Evolutionary conservation across 2,329 filamentous ascomycete species (phyloP).

Genomic region (Berkeleyomyces basicola): DNA sequence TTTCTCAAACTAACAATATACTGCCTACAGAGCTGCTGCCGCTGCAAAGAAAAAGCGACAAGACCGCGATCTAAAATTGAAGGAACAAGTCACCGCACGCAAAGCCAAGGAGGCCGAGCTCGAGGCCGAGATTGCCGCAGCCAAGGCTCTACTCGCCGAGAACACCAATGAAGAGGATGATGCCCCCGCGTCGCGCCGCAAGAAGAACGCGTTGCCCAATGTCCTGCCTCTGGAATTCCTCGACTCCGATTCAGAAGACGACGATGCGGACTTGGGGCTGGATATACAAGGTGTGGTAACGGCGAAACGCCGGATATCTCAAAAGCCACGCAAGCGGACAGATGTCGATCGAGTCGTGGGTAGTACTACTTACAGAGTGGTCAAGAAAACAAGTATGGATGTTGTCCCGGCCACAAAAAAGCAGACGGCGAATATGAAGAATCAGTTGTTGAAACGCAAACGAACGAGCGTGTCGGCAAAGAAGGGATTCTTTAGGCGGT

Average conservation of each 20-base stretch:
- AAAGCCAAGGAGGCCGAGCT: slow-evolving; percentile 22
- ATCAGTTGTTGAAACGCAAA: slow-evolving; percentile 29
- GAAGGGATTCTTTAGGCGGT: slow-evolving; percentile 28
- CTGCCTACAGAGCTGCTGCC: slow-evolving; percentile 28
- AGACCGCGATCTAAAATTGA: slow-evolving; percentile 36
- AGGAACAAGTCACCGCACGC: slow-evolving; percentile 36
- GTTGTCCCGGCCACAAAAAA: slow-evolving; percentile 33
- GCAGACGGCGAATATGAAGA: slow-evolving; percentile 26
- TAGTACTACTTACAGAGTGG: slow-evolving; percentile 36
- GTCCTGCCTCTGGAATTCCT: slow-evolving; percentile 38
- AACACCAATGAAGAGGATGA: not conserved
- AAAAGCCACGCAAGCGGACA: slow-evolving; percentile 17
- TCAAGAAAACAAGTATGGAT: slow-evolving; percentile 26
- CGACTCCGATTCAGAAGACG: slow-evolving; percentile 26
- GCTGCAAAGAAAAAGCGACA: slow-evolving; percentile 38
- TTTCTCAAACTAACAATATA: slow-evolving; percentile 6
- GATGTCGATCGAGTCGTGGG: slow-evolving; percentile 34
- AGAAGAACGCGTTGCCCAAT: slow-evolving; percentile 22
- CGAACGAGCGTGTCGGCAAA: slow-evolving; percentile 23
- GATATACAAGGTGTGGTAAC: slow-evolving; percentile 21
- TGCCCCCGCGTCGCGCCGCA: not conserved
- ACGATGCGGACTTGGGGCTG: slow-evolving; percentile 13
- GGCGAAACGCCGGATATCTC: not conserved
- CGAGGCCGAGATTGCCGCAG: slow-evolving; percentile 12
- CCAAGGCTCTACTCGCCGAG: slow-evolving; percentile 14